Conservation (phyloP, 257 asterid genomes). For the Lantana camara region DNA sequence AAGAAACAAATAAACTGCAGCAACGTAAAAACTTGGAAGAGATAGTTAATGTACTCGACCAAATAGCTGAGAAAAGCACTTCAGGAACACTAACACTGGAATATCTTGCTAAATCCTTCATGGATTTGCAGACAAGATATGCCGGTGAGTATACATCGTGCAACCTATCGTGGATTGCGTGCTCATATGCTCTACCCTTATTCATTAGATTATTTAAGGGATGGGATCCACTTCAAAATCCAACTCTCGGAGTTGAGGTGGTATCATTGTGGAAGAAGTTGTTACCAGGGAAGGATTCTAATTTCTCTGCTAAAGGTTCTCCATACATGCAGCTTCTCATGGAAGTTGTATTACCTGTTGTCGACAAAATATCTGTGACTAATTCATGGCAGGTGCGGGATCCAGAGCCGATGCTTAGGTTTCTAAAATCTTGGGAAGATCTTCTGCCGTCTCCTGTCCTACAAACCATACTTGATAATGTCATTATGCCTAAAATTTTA, state of each 20-base stretch:
- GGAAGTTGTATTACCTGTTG: constrained; percentile 95
- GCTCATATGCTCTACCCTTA: constrained; percentile 78
- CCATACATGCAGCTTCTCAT: constrained; percentile 77
- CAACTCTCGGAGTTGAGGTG: constrained; percentile 70
- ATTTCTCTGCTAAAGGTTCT: constrained; percentile 52
- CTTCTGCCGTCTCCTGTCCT: constrained; percentile 66
- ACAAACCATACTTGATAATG: constrained; percentile 59
- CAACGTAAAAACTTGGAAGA: constrained; percentile 70
- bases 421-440: constrained; percentile 85
- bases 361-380: constrained; percentile 89
- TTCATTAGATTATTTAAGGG: constrained; percentile 84
- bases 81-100: constrained; percentile 66
- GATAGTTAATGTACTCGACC: constrained; percentile 54
- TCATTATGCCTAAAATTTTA: constrained; percentile 71
- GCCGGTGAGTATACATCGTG: constrained; percentile 72
- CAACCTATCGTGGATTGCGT: constrained; percentile 81
- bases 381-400: constrained; percentile 93
- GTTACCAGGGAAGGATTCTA: constrained; percentile 57
- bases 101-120: constrained; percentile 66
- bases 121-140: constrained; percentile 57
- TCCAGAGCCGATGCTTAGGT: constrained; percentile 85
- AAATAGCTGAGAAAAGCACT: constrained; percentile 64
- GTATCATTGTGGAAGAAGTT: constrained; percentile 71
- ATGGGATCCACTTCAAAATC: constrained; percentile 94
- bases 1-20: constrained; percentile 55